Evolutionary conservation across 148 eudicot genomes (phyloP), one percentile per base, ranked within the genome.

Genomic region (Fagopyrum homotropicum): DNA sequence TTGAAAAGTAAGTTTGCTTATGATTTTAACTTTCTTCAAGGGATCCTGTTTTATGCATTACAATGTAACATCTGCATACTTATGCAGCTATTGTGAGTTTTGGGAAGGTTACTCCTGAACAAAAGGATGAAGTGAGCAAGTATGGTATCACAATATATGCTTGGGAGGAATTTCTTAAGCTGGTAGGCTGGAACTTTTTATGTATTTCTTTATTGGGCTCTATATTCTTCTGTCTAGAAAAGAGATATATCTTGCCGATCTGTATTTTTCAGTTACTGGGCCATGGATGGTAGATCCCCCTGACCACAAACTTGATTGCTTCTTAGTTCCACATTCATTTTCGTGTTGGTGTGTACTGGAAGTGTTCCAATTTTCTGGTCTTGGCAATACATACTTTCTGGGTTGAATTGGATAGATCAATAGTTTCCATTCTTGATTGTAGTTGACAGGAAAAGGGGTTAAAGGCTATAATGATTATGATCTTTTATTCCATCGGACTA

Each of bases 11-110:
- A 87, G 97, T 84, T 66, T 14, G 9, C 71, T 66, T 66, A 40
- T 66, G 43, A 14, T 40, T 35, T 40, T 35, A 14, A 43, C 14
- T 66, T 2, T 9, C 8, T 61, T 49, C 6, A 10, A 45, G 72
- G 6, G 40, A 63, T 68, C 47, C 22, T 46, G 22, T 45, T 44
- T 63, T 47, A 30, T 14, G 10, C 43, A 9, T 59, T 54, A 12
- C 61, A 46, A 60, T 57, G 48, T 66, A 47, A 35, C 29, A 35
- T 74, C 29, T 70, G 48, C 70, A 66, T 35, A 8, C 44, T 72
- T 48, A 44, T 81, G 77, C 83, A 95, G 99, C 94, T 77, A 82
- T 96, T 83, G 98, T 96, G 84, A 96, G 99, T 83, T 96, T 96
- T 80, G 99, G 97, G 77, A 79, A 90, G 78, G 89, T 90, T 49